Base-by-base conservation (phyloP, 106 monocot genomes). In the Hemerocallis citrina region DNA sequence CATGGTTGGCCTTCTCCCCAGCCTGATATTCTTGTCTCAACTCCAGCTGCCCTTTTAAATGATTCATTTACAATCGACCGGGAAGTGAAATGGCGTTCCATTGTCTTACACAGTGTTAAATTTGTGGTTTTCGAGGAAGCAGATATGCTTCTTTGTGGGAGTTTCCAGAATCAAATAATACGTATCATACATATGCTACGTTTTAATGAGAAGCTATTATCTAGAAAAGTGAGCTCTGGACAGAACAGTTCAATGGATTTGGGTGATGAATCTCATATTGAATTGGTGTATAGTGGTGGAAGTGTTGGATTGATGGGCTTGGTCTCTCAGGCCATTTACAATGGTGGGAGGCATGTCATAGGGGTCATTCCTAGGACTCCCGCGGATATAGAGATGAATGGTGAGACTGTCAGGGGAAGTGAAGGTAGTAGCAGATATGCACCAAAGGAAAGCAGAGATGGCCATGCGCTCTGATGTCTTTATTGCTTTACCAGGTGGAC, bases 71-170 rank as follows among this genome's bases (percentile, higher is more conserved):
- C 79, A 50, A 76, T 81, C 65, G 85, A 84, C 30, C 70, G 76
- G 29, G 88, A 82, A 72, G 79, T 65, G 68, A 79, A 52, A 34
- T 70, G 81, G 1, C 83, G 81, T 20, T 73, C 74, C 36, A 67
- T 60, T 35, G 85, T 93, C 41, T 31, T 85, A 32, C 85, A 71
- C 11, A 54, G 56, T 69, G 77, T 88, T 42, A 88, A 85, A 74
- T 77, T 58, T 67, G 74, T 93, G 76, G 93, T 93, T 28, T 88
- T 93, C 85, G 93, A 93, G 72, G 93, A 93, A 63, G 93, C 93
- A 55, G 93, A 93, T 58, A 84, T 93, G 85, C 85, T 93, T 72
- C 81, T 93, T 1, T 93, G 88, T 72, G 93, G 93, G 64, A 88
- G 93, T 58, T 93, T 88, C 58, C 77, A 93, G 40, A 88, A 93